These are phyloP conservation scores for Trichosporon sp. DNA, from an alignment of 1,284 basidiomycete genomes.

Conservation along the genomic window DNA sequence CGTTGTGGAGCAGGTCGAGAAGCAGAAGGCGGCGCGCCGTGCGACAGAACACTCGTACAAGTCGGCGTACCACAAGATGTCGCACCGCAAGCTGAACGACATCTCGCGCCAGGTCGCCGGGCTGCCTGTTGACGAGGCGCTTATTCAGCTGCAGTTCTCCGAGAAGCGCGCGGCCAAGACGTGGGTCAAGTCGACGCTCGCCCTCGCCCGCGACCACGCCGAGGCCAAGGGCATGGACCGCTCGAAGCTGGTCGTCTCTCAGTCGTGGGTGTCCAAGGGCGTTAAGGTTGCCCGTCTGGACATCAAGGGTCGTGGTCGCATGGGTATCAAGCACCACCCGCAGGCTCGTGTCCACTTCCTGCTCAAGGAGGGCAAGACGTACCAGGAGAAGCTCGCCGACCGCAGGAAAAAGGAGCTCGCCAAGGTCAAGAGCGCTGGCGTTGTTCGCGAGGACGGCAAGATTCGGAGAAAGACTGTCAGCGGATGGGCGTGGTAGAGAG, in stretches of 20 bases:
- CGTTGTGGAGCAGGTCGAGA: conserved; percentile 3
- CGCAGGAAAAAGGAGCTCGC: conserved; percentile 63
- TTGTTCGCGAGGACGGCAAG: conserved; percentile 69
- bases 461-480: conserved; percentile 63
- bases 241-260: conserved; percentile 74
- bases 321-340: conserved; percentile 71
- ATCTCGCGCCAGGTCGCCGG: conserved; percentile 80
- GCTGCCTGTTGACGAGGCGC: conserved; percentile 86
- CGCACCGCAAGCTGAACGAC: conserved; percentile 84
- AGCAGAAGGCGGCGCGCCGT: conserved; percentile 25
- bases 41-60: conserved; percentile 39
- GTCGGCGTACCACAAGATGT: conserved; percentile 87
- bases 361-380: conserved; percentile 75
- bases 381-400: conserved; percentile 62
- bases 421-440: conserved; percentile 69
- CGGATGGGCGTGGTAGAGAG: conserved; percentile 70
- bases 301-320: conserved; percentile 75
- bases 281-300: conserved; percentile 63
- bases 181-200: conserved; percentile 81
- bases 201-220: conserved; percentile 81
- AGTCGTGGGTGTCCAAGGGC: conserved; percentile 92
- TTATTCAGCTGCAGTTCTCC: conserved; percentile 92
- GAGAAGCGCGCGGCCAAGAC: conserved; percentile 74
- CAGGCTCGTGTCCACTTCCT: conserved; percentile 72
- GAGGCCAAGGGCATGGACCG: conserved; percentile 70